Conservation (phyloP, 306 rosid genomes). For the Prosopis cineraria region DNA sequence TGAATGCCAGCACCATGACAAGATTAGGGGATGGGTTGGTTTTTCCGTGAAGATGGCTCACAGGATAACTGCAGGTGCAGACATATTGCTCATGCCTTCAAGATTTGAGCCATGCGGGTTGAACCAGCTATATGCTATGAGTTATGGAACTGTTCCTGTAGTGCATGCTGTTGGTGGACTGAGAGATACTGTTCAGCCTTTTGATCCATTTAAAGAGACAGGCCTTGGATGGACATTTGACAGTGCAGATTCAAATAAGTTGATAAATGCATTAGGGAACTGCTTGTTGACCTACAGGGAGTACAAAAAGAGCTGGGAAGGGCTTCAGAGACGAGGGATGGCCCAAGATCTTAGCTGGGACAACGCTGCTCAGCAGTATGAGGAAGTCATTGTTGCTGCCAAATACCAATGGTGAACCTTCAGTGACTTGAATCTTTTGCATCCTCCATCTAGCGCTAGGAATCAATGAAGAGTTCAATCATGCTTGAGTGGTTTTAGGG, state of each 20-base stretch:
- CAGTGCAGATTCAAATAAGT: slow-evolving; percentile 66
- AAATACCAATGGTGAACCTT: slow-evolving; percentile 72
- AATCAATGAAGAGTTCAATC: slow-evolving; percentile 3
- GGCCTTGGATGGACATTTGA: slow-evolving; percentile 95
- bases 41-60: slow-evolving; percentile 86
- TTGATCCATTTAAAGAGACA: slow-evolving; percentile 71
- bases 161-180: slow-evolving; percentile 98
- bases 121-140: slow-evolving; percentile 96
- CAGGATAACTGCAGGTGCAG: slow-evolving; percentile 90
- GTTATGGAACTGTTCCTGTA: slow-evolving; percentile 85
- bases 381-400: slow-evolving; percentile 90
- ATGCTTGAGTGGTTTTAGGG: slow-evolving; percentile 9
- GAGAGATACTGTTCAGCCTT: slow-evolving; percentile 78
- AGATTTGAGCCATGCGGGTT: slow-evolving; percentile 96
- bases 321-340: slow-evolving; percentile 94
- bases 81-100: slow-evolving; percentile 93
- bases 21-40: slow-evolving; percentile 90
- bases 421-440: not conserved
- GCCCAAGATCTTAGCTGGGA: slow-evolving; percentile 91
- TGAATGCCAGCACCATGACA: slow-evolving; percentile 54
- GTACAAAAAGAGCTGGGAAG: slow-evolving; percentile 93
- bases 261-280: slow-evolving; percentile 73
- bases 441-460: not conserved
- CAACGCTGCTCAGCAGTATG: slow-evolving; percentile 81
- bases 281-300: slow-evolving; percentile 69